Evolutionary conservation across 202 grass and related monocot genomes (phyloP), one percentile per base, ranked within the genome.

Genomic region (Bolboschoenoplectus hybrid): DNA sequence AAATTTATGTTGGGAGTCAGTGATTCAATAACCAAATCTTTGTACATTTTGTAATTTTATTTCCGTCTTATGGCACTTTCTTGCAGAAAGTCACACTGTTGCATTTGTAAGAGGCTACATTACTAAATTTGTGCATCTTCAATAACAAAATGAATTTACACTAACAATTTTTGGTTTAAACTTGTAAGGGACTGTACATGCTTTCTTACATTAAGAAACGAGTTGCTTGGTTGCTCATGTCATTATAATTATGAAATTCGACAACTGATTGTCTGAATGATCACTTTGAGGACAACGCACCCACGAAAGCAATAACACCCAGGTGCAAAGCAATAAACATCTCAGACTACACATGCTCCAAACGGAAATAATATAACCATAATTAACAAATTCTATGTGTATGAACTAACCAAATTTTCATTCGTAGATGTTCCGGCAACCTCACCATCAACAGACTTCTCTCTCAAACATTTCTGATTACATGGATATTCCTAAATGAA

Each of bases 401-500:
- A 71, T 43, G 44, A 74, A 74, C 85, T 79, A 88, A 95, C 95
- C 91, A 91, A 81, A 16, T 82, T 80, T 13, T 91, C 86, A 86
- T 86, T 71, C 17, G 67, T 65, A 63, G 76, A 89, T 36, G 76
- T 85, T 14, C 47, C 44, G 38, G 64, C 44, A 71, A 88, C 82
- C 75, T 80, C 85, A 67, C 88, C 56, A 51, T 20, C 84, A 10
- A 58, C 72, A 77, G 20, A 47, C 70, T 73, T 85, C 63, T 80
- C 75, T 61, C n/a, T 87, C 41, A 84, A 86, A 87, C 81, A 89
- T 57, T 75, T 92, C 91, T 89, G 91, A 41, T 79, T 74, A 39
- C 82, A 90, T 74, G 78, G 82, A 92, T 95, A 95, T 81, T 94
- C 86, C 95, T 97, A 67, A 40, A 81, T 85, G 68, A 39, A 47